Evolutionary conservation across 2,329 filamentous ascomycete genomes (phyloP).

Genomic region (Coniochaeta hoffmannii): DNA sequence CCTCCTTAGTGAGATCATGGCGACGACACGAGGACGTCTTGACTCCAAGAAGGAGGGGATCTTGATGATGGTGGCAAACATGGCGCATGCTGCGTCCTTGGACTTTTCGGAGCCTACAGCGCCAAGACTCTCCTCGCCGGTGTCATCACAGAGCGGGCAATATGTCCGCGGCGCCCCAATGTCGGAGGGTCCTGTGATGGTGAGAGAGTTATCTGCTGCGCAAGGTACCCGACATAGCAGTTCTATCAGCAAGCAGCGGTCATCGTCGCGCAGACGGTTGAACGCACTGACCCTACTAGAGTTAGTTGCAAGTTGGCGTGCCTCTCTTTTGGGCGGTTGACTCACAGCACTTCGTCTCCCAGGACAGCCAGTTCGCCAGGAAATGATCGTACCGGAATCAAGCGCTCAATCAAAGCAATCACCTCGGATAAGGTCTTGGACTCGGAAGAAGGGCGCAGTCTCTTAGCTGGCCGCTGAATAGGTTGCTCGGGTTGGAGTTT

Average conservation of each 20-base stretch:
- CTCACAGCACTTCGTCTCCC: constrained; percentile 1
- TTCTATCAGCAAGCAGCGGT: constrained; percentile 22
- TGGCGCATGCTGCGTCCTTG: constrained; percentile 31
- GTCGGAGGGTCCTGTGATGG: not conserved
- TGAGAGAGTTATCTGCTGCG: constrained; percentile 40
- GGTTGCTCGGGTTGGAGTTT: not conserved
- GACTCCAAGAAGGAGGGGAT: constrained; percentile 41
- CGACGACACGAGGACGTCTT: constrained; percentile 56
- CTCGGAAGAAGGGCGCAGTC: not conserved
- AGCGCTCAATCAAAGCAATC: not conserved
- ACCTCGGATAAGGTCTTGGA: not conserved
- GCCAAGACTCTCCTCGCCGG: not conserved
- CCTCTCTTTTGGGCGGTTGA: not conserved
- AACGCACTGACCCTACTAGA: constrained; percentile 10
- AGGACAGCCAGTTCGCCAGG: not conserved
- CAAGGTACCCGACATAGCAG: constrained; percentile 52
- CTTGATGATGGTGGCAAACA: constrained; percentile 40
- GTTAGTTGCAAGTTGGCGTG: not conserved
- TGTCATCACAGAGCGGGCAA: not conserved
- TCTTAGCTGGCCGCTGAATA: not conserved
- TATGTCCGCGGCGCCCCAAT: constrained; percentile 11
- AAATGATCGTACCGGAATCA: not conserved
- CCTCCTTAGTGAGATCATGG: constrained; percentile 64
- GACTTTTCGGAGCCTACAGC: constrained; percentile 13
- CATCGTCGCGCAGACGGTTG: constrained; percentile 10